Conservation (phyloP, 2,329 filamentous ascomycete genomes). For the Magnaporthiopsis incrustans region DNA sequence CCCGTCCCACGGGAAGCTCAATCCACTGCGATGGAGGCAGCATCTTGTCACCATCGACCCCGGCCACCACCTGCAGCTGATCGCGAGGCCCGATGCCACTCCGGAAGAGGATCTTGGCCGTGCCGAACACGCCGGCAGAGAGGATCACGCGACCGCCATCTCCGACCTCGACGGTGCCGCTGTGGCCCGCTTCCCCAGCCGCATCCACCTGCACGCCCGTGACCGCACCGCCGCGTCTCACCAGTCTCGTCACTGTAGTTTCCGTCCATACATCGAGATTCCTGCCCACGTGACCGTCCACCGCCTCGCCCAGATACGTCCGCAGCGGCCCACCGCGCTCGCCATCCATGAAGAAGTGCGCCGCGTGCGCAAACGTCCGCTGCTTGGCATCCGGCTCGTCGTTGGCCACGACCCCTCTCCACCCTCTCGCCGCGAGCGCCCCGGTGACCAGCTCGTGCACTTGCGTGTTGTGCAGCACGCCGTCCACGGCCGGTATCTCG, state of each 20-base stretch:
- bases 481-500: slow-evolving; percentile 56
- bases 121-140: slow-evolving; percentile 61
- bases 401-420: slow-evolving; percentile 48
- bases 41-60: slow-evolving; percentile 42
- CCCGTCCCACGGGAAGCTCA: slow-evolving; percentile 48
- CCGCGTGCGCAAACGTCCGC: slow-evolving; percentile 52
- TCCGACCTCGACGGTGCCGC: slow-evolving; percentile 8
- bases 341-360: slow-evolving; percentile 60
- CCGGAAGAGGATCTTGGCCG: slow-evolving; percentile 59
- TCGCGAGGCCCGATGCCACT: slow-evolving; percentile 58
- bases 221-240: slow-evolving; percentile 52
- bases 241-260: slow-evolving; percentile 56
- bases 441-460: slow-evolving; percentile 54
- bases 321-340: slow-evolving; percentile 63
- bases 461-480: slow-evolving; percentile 55
- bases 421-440: slow-evolving; percentile 39
- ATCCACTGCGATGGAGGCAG: slow-evolving; percentile 45
- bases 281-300: slow-evolving; percentile 24
- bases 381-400: slow-evolving; percentile 55
- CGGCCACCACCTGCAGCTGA: slow-evolving; percentile 46
- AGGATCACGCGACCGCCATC: slow-evolving; percentile 55
- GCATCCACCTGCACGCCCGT: slow-evolving; percentile 62
- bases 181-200: slow-evolving; percentile 35
- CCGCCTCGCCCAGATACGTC: slow-evolving; percentile 48
- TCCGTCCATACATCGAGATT: slow-evolving; percentile 48